Evolutionary conservation across 352 stramenopile species (phyloP).

Genomic region (Pythium dissimile): DNA sequence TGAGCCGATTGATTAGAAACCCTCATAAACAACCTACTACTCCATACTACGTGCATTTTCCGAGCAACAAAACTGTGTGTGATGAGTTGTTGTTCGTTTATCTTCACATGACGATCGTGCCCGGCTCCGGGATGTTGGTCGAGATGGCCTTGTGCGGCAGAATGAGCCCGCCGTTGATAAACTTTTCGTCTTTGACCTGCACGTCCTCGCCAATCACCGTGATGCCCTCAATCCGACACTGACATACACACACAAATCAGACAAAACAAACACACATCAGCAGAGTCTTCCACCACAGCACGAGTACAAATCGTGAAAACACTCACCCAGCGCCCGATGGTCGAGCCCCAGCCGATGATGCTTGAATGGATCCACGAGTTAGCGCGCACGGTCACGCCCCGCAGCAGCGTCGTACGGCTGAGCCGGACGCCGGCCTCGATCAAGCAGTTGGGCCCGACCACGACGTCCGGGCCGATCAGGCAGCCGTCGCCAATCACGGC

Average conservation of each 20-base stretch:
- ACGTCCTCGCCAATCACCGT: conserved; percentile 87
- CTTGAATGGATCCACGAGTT: conserved; percentile 87
- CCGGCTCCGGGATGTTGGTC: conserved; percentile 75
- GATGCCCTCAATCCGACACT: conserved; percentile 80
- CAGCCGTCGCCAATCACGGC: conserved; percentile 74
- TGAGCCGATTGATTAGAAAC: conserved; percentile 1
- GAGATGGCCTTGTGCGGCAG: conserved; percentile 88
- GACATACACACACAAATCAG: conserved; percentile 10
- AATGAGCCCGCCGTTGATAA: conserved; percentile 87
- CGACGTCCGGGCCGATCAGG: conserved; percentile 83
- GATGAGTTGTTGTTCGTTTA: background rate
- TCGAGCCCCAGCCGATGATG: conserved; percentile 89
- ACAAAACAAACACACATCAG: background rate
- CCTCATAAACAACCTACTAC: conserved; percentile 1
- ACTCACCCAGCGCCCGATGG: conserved; percentile 78
- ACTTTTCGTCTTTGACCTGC: conserved; percentile 86
- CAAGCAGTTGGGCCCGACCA: conserved; percentile 76
- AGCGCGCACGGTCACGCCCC: conserved; percentile 66
- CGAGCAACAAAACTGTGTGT: background rate
- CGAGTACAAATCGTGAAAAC: background rate
- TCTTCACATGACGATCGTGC: conserved; percentile 87
- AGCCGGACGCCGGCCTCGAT: conserved; percentile 87
- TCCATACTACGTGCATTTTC: conserved; percentile 15
- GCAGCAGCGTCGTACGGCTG: conserved; percentile 75
- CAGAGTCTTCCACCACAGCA: no score